Base-by-base conservation (phyloP, 177 flowering plant genomes). In the Vitis hybrid region DNA sequence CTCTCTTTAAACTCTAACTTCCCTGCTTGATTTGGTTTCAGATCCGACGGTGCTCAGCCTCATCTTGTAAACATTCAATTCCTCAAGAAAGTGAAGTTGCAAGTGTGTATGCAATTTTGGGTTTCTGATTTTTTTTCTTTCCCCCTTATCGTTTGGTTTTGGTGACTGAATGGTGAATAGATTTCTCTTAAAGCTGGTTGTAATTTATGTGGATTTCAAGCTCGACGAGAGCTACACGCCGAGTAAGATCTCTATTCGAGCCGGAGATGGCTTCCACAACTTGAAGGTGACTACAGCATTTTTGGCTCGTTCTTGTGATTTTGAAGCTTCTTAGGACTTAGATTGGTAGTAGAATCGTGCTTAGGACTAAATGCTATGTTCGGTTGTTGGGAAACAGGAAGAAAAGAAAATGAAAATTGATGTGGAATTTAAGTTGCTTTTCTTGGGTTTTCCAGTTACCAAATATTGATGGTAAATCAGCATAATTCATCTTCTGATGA, bases 161-260 rank as follows among this genome's bases (percentile, higher is more conserved):
- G 12, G 18, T 70, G 14, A 61, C 52, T 13, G 13, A 12, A 18
- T 64, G 20, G 12, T 15, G 24, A 11, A 35, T 48, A 14, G 8
- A 5, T 32, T 61, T 68, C 51, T 17, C 76, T 58, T 74, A 15
- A 68, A 91, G 93, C 75, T 91, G 65, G 90, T 91, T 58, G 97
- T 81, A 1, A 74, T 93, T 0, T 95, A 93, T 75, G 93, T 91
- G 66, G 98, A 93, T 89, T 93, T 87, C 83, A 95, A 93, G 90
- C 93, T 89, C 53, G 99, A 95, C 73, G 99, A 95, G 83, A 95
- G 99, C 82, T 93, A 95, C 70, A 93, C 99, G 0, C 98, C 97
- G 1, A 91, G 90, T 83, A 93, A 91, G 83, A 84, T 95, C 27
- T 88, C 94, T 1, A 80, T 95, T 68, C 86, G 94, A 9, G 96